These are phyloP conservation scores for Apiosordaria backusii DNA, from an alignment of 495 filamentous ascomycete species.

Conservation along the genomic window DNA sequence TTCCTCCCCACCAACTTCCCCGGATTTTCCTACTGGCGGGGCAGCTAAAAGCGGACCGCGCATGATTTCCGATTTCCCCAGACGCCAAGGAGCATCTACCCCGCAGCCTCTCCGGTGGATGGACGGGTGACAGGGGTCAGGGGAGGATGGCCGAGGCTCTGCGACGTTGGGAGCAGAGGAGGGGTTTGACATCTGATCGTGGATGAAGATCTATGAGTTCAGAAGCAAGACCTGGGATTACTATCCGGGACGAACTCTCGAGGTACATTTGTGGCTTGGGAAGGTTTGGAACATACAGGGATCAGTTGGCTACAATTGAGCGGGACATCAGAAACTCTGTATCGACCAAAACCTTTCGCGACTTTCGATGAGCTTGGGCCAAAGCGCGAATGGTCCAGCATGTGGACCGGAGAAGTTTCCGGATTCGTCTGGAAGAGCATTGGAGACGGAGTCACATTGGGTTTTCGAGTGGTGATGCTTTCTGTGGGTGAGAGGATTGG, in stretches of 20 bases:
- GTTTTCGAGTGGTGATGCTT: neutral
- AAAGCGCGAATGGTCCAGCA: neutral
- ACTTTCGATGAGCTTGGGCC: no score
- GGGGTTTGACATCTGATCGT: neutral
- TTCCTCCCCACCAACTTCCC: neutral
- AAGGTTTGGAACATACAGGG: no score
- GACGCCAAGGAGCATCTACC: neutral
- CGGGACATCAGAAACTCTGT: no score
- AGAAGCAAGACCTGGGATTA: no score
- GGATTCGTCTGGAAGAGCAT: neutral
- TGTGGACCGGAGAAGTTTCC: neutral
- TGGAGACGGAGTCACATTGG: neutral
- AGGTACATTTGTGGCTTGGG: no score
- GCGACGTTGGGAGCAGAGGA: neutral
- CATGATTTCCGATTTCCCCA: neutral
- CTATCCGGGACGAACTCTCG: no score
- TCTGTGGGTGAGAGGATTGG: neutral
- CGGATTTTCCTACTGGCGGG: neutral
- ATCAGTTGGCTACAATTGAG: no score
- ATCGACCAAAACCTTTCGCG: no score
- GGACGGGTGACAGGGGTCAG: neutral
- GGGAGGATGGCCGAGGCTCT: neutral
- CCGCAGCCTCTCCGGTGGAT: neutral
- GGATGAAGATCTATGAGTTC: no score
- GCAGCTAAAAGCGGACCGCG: neutral